Evolutionary conservation across 129 eudicot species (phyloP).

Genomic region (Saposhnikovia divaricata): DNA sequence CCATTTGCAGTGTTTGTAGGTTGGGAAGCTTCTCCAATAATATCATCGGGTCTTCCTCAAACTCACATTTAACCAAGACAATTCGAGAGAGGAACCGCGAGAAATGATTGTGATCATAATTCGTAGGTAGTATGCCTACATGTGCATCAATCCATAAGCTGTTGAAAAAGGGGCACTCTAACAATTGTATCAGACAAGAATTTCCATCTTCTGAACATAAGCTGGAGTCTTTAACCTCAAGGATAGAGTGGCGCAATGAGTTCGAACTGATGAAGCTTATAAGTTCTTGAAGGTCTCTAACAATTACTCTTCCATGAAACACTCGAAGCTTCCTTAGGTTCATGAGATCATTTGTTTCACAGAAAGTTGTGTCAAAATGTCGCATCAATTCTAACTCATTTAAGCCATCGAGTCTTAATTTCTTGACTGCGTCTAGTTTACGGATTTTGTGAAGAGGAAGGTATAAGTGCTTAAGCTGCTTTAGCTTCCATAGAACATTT

Average conservation of each 20-base stretch:
- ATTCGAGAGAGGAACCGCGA: background rate
- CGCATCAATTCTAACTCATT: background rate
- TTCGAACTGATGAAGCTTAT: background rate
- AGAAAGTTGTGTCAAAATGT: background rate
- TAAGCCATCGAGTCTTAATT: background rate
- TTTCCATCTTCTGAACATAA: background rate
- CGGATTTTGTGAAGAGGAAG: background rate
- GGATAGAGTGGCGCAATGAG: background rate
- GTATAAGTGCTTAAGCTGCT: background rate
- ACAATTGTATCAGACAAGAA: background rate
- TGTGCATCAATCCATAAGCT: background rate
- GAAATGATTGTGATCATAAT: background rate
- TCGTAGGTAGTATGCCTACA: background rate
- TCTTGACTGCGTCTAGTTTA: background rate
- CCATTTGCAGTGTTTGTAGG: conserved; percentile 1
- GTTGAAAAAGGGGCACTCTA: background rate
- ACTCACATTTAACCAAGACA: background rate
- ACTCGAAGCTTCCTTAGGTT: conserved; percentile 1
- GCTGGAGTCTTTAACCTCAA: background rate
- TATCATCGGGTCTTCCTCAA: background rate
- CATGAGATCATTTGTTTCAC: conserved; percentile 1
- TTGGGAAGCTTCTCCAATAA: background rate
- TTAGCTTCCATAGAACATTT: background rate
- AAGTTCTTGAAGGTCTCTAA: background rate
- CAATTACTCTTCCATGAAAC: background rate